Base-by-base conservation (phyloP, 106 monocot genomes). In the Apostasia shenzhenica region DNA sequence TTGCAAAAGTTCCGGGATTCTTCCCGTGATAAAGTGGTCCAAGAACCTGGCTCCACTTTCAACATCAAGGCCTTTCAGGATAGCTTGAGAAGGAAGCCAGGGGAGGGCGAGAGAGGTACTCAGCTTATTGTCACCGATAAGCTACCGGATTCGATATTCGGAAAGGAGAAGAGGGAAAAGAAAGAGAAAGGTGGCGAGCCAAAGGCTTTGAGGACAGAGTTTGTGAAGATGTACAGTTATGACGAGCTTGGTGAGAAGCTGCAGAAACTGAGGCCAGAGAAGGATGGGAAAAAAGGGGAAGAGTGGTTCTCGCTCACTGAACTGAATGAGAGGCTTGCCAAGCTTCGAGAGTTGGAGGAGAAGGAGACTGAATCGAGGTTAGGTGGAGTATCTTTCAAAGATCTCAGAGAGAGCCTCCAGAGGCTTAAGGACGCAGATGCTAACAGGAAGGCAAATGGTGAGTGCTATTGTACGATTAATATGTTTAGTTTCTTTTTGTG, bases 211-310 rank as follows among this genome's bases (percentile, higher is more conserved):
- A 83, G 51, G 65, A 90, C 90, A 6, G 75, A 83, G 66, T 85
- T 99, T 62, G 47, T 80, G 45, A 92, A 78, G 81, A 51, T 12
- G 41, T 99, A 99, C 59, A 73, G 55, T 26, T 68, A 74, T 5
- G 84, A 85, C 2, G 92, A 99, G 76, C 74, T 99, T 1, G 97
- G 97, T 7, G 81, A 85, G 85, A 93, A 92, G 85, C 69, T 99
- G 14, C 66, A 63, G 75, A 70, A 66, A 70, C 74, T 99, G 51
- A 65, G 81, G 68, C 84, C 84, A 1, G 81, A 70, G 45, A 72
- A 8, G 14, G 75, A 70, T 2, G 69, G 50, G 61, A 85, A 83
- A 69, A 77, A 48, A 1, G 67, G 55, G 11, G 77, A 76, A 1
- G 77, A 79, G 11, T 78, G 76, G 72, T 99, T 92, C 68, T 87